phyloP scores from a whole-genome alignment of 768 basidiomycete species.

The Cubamyces sp. region DNA sequence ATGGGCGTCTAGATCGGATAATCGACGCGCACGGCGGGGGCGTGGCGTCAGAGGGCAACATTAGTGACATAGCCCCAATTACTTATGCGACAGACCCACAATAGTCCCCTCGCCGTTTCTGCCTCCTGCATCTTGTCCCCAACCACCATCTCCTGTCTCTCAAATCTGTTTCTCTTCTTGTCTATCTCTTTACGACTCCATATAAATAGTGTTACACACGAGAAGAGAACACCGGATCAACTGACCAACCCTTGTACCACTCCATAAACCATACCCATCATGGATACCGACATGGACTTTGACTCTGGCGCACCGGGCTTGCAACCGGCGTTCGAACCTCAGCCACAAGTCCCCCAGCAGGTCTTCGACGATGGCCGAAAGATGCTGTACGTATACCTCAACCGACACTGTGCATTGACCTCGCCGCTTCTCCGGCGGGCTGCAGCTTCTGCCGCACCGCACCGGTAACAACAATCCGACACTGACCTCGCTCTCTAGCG shows the following conservation, averaged over 20 bases:
- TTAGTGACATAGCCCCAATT: constrained; percentile 24
- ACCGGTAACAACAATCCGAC: neutral
- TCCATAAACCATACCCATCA: constrained; percentile 38
- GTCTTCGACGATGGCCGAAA: constrained; percentile 55
- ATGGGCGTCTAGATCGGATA: constrained; percentile 32
- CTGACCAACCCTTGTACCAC: neutral
- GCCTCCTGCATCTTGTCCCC: constrained; percentile 6
- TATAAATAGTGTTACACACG: neutral
- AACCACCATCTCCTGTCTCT: constrained; percentile 21
- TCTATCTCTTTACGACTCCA: neutral
- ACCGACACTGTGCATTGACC: constrained; percentile 6
- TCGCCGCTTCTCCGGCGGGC: neutral
- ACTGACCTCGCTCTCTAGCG: constrained; percentile 47
- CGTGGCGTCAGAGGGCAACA: constrained; percentile 31
- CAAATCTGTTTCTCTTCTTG: neutral
- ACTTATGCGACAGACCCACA: constrained; percentile 23
- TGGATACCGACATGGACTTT: constrained; percentile 86
- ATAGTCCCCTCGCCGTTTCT: constrained; percentile 24
- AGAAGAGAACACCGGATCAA: constrained; percentile 5
- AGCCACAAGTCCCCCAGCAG: constrained; percentile 34
- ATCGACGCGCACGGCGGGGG: constrained; percentile 31
- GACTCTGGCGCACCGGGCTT: constrained; percentile 43
- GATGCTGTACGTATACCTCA: constrained; percentile 63
- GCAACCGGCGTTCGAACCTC: constrained; percentile 37
- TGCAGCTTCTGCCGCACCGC: neutral